phyloP scores from a whole-genome alignment of 192 early-diverging fungal genomes.

The Coemansia biformis region DNA sequence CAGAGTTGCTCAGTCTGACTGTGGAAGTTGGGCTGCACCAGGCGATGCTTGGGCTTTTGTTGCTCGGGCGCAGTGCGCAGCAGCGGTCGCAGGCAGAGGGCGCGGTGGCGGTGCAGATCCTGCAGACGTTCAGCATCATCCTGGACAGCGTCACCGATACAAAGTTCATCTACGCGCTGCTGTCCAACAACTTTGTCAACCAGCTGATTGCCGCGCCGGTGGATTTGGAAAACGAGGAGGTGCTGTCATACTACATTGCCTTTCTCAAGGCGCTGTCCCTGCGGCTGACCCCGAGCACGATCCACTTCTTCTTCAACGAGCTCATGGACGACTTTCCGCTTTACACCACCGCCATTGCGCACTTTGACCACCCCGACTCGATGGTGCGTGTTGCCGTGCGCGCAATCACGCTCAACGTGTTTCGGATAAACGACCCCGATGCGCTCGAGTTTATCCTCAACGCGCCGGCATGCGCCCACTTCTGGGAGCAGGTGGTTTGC shows the following conservation, averaged over 20 bases:
- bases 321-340: conserved; percentile 50
- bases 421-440: conserved; percentile 36
- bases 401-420: conserved; percentile 61
- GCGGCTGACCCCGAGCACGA: conserved; percentile 57
- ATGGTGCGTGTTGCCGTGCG: conserved; percentile 68
- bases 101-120: conserved; percentile 37
- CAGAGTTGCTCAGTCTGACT: conserved; percentile 33
- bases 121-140: conserved; percentile 53
- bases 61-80: not conserved
- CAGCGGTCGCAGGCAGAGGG: conserved; percentile 1
- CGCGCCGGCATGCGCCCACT: conserved; percentile 21
- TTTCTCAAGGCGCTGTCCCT: conserved; percentile 67
- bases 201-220: conserved; percentile 55
- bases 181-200: conserved; percentile 75
- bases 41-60: conserved; percentile 27
- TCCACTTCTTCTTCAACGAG: conserved; percentile 62
- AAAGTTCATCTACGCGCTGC: conserved; percentile 52
- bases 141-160: conserved; percentile 42
- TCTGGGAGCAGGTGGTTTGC: conserved; percentile 41
- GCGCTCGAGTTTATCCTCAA: conserved; percentile 34
- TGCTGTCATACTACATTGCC: conserved; percentile 62
- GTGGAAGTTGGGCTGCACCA: conserved; percentile 35
- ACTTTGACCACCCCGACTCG: conserved; percentile 63
- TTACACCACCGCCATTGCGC: conserved; percentile 60
- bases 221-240: conserved; percentile 62